Evolutionary conservation across 495 filamentous ascomycete species (phyloP), one percentile per base, ranked within the genome.

Genomic region (Penicillium simplicissimum): DNA sequence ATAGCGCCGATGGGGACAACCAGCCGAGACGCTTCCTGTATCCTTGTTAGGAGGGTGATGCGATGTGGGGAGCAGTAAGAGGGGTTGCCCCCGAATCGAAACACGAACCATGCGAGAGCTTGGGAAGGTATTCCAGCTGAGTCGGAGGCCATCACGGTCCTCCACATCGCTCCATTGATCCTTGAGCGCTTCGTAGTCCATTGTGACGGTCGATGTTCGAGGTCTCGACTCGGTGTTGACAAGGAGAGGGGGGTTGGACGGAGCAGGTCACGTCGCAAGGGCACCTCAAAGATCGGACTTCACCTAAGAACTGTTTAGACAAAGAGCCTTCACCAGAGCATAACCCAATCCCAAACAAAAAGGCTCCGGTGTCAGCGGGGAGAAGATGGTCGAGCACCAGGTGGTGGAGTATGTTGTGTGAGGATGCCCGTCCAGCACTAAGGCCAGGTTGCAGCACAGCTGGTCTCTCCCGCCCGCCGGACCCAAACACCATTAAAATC

Each of bases 91-190:
- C 60, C 47, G 28, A 17, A 35, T 38, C 10, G 19, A 52, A 42
- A 36, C 57, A 80, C 84, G 63, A 67, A 95, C 92, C 90, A 99
- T 96, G 71, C 96, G 93, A 73, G 93, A 91, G 82, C 94, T 97
- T 59, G 96, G 96, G 76, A 99, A 97, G 38, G 96, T 96, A 73
- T 99, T 99, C 96, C 96, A 99, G 77, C 95, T 97, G 58, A 99
- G 85, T 69, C 96, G 87, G 71, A 98, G 85, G 57, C 96, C 96
- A 88, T 99, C 96, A 49, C 92, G 87, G 65, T 99, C 96, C 80
- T 99, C 96, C 59, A 96, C 87, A 75, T 96, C 93, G 68, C 90
- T 90, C 96, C 96, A 99, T 81, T 92, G 89, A 76, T 98, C 96
- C 80, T 99, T 99, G 66, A 97, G 74, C 56, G 82, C 81, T 66